These are phyloP conservation scores for Lasiosphaeria ovina DNA, from an alignment of 495 filamentous ascomycete species.

Conservation along the genomic window DNA sequence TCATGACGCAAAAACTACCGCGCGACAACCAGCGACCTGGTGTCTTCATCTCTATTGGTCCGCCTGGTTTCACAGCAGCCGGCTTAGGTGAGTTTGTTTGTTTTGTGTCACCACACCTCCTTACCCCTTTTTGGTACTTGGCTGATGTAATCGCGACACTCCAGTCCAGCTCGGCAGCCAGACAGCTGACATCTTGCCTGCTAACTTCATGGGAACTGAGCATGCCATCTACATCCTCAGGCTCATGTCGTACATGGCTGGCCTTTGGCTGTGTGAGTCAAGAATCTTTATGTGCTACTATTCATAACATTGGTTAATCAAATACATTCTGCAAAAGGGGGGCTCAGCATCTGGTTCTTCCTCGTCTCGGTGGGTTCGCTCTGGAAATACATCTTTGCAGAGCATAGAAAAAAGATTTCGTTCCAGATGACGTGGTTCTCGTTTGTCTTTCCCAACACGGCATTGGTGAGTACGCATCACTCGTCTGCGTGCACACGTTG, in stretches of 20 bases:
- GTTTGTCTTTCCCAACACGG: constrained; percentile 85
- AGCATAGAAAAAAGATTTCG: constrained; percentile 51
- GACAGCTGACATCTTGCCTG: constrained; percentile 37
- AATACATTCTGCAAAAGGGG: constrained; percentile 33
- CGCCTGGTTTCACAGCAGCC: constrained; percentile 73
- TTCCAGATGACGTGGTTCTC: constrained; percentile 90
- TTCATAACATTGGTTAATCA: too few species aligned
- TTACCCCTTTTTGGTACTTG: not conserved
- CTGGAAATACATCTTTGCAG: constrained; percentile 62
- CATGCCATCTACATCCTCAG: constrained; percentile 40
- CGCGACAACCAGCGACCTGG: constrained; percentile 72
- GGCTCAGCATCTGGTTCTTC: constrained; percentile 83
- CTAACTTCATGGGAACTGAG: constrained; percentile 35
- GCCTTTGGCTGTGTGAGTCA: constrained; percentile 68
- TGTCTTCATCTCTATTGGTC: constrained; percentile 82
- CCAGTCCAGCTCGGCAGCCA: constrained; percentile 44
- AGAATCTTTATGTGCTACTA: too few species aligned
- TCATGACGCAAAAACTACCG: constrained; percentile 90
- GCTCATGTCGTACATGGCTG: constrained; percentile 44
- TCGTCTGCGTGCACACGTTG: not conserved
- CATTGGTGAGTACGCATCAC: constrained; percentile 43
- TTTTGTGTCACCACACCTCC: constrained; percentile 1
- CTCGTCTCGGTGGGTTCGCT: constrained; percentile 73
- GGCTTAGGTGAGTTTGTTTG: constrained; percentile 45
- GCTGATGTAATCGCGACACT: too few species aligned